Evolutionary conservation across 2,329 filamentous ascomycete genomes (phyloP), one percentile per base, ranked within the genome.

Genomic region (Penicillium sp.): DNA sequence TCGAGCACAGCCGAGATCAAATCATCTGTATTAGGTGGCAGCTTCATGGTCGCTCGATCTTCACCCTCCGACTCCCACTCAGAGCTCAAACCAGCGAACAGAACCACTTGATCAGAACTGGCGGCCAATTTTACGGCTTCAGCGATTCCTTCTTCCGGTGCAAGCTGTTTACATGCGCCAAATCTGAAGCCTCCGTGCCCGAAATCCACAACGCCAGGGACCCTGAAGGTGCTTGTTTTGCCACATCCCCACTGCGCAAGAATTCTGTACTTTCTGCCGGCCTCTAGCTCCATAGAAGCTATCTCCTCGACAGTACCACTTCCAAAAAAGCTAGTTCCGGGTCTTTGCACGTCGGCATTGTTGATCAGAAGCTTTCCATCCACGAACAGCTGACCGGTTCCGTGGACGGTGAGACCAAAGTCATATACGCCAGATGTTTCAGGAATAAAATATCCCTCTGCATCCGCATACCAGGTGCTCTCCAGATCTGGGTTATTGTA

Each of bases 31-130:
- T 63, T 70, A 49, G 63, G 76, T 46, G 79, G 79, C 1, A 81
- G 68, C 43, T 77, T 72, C 77, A 81, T 77, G 59, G 68, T 73
- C 6, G 69, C 65, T 51, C 79, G 76, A 55, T 82, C 80, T 10
- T 79, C 77, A 13, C 87, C 87, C 31, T 59, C 57, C 3, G 45
- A 49, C 33, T 59, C 57, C 54, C 51, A 59, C 34, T 59, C 51
- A 11, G 61, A 73, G 55, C 65, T 76, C 36, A 72, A 67, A 2
- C 90, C 90, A 1, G 85, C 86, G 65, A 88, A 87, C 39, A 92
- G 77, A 57, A 93, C 80, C 39, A 91, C 89, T 65, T 91, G 87
- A 56, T 93, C 90, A 2, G 86, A 86, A 31, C 82, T 80, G 7
- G 39, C 26, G 5, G 39, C 39, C 14, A 43, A 21, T 18, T 28